These are phyloP conservation scores for Durio zibethinus DNA, from an alignment of 345 rosid genomes.

Conservation along the genomic window DNA sequence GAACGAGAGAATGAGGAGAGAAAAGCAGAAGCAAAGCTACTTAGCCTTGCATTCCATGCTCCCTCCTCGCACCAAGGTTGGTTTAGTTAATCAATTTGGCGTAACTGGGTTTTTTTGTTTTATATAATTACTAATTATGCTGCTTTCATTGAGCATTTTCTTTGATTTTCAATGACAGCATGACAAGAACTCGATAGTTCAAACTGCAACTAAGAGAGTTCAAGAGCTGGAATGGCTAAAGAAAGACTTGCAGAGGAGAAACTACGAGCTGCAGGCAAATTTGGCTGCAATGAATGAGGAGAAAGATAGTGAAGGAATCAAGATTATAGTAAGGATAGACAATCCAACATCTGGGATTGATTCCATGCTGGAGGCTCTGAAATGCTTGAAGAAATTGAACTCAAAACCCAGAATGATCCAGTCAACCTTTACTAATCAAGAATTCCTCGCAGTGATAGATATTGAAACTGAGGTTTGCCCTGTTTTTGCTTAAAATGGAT, in stretches of 20 bases:
- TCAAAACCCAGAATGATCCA: constrained; percentile 30
- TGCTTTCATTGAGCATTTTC: not conserved
- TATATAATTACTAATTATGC: not conserved
- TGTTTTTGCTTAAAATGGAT: not conserved
- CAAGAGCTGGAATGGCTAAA: constrained; percentile 37
- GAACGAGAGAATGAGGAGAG: constrained; percentile 71
- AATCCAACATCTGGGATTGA: constrained; percentile 55
- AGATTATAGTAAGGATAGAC: constrained; percentile 34
- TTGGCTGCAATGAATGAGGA: not conserved
- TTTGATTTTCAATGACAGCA: constrained; percentile 32
- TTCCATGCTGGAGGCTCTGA: constrained; percentile 54
- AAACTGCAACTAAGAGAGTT: constrained; percentile 37
- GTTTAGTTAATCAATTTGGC: not conserved
- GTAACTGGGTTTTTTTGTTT: not conserved
- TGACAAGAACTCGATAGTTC: constrained; percentile 54
- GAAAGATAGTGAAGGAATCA: constrained; percentile 20
- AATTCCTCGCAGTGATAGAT: constrained; percentile 37
- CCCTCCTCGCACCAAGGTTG: constrained; percentile 67
- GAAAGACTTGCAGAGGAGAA: constrained; percentile 41
- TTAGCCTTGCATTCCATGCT: constrained; percentile 47
- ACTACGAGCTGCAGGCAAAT: constrained; percentile 26
- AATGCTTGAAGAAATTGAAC: constrained; percentile 40
- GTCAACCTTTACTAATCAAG: constrained; percentile 34
- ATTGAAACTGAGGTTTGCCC: constrained; percentile 43
- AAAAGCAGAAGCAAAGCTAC: constrained; percentile 55